phyloP scores from a whole-genome alignment of 2,329 filamentous ascomycete genomes.

The Chaetomiaceae sp. region DNA sequence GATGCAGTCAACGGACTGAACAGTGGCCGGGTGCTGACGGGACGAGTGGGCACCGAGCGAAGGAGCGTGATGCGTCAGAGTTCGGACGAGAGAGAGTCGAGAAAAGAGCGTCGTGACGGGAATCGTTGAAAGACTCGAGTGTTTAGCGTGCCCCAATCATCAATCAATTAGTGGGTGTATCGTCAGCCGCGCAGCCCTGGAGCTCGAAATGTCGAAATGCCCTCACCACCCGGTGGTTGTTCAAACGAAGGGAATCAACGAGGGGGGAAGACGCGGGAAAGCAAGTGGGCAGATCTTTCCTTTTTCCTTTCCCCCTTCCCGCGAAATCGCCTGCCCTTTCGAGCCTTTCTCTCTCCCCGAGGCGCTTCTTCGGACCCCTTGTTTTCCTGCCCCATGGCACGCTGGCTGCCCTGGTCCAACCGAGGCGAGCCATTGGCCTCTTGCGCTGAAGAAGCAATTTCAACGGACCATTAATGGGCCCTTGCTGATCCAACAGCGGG shows the following conservation, averaged over 20 bases:
- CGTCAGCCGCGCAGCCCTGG: too few species aligned
- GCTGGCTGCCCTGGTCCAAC: conserved; percentile 10
- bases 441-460: conserved; percentile 27
- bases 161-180: too few species aligned
- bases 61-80: neutral
- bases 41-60: neutral
- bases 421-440: conserved; percentile 20
- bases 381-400: conserved; percentile 13
- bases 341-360: neutral
- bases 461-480: conserved; percentile 24
- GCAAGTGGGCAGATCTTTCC: conserved; percentile 15
- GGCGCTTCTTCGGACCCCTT: conserved; percentile 2
- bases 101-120: conserved; percentile 15
- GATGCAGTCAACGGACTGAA: neutral
- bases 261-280: neutral
- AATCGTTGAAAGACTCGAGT: conserved; percentile 4
- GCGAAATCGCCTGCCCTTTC: conserved; percentile 5
- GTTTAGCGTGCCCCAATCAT: conserved; percentile 2
- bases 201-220: conserved; percentile 6
- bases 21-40: neutral
- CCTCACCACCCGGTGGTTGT: conserved; percentile 11
- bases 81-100: neutral
- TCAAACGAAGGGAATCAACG: neutral
- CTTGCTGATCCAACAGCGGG: conserved; percentile 23
- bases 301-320: neutral